Percentiles rank a stretch among this genome's conserved stretches.
phyloP scores from a whole-genome alignment of 192 early-diverging fungal genomes.

The Umbelopsis sp. region DNA sequence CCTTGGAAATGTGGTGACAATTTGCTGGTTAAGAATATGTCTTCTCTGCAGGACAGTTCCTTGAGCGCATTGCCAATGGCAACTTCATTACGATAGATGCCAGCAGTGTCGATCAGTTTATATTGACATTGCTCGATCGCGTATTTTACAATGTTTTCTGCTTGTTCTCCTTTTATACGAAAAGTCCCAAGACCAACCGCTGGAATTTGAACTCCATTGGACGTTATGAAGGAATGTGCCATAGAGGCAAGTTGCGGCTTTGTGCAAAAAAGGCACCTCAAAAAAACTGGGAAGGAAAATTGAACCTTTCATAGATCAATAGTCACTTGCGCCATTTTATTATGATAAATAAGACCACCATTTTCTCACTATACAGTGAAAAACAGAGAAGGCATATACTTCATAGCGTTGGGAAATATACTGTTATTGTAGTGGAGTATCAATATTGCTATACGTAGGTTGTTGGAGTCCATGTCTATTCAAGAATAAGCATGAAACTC shows the following conservation, averaged over 20 bases:
- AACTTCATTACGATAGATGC: constrained; percentile 7
- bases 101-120: not conserved
- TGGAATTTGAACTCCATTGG: not conserved
- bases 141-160: not conserved
- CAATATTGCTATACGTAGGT: too few relatives aligned
- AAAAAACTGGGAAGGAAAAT: not conserved
- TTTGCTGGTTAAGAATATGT: constrained; percentile 1
- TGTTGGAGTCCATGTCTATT: too few relatives aligned
- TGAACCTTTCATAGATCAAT: too few relatives aligned
- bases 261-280: not conserved
- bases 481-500: too few relatives aligned
- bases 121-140: constrained; percentile 1
- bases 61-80: not conserved
- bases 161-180: not conserved
- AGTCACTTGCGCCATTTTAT: too few relatives aligned
- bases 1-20: constrained; percentile 1
- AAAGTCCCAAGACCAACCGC: not conserved
- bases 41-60: not conserved
- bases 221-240: not conserved
- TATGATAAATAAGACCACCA: too few relatives aligned
- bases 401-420: too few relatives aligned
- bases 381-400: too few relatives aligned
- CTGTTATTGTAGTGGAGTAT: too few relatives aligned
- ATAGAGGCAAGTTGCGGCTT: too few relatives aligned
- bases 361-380: too few relatives aligned